Evolutionary conservation across 108 stramenopile genomes (phyloP).

Genomic region (Nitzschia sp.): DNA sequence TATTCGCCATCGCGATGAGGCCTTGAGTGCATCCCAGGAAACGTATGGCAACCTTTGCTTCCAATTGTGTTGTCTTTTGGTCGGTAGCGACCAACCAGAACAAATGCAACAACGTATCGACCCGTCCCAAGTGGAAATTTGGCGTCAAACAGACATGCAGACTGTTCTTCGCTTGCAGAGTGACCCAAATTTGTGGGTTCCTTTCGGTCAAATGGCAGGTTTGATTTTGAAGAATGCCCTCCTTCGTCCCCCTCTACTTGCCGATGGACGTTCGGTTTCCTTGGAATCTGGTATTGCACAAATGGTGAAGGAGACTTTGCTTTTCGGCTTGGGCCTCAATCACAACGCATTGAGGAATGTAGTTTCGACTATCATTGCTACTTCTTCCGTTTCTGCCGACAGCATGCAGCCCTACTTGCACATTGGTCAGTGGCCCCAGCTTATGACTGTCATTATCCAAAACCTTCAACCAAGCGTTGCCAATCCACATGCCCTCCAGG

Average conservation of each 20-base stretch:
- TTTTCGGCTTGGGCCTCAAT: constrained; percentile 35
- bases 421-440: constrained; percentile 42
- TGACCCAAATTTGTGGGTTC: constrained; percentile 54
- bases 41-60: constrained; percentile 61
- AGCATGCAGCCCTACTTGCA: constrained; percentile 46
- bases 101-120: constrained; percentile 30
- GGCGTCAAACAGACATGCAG: constrained; percentile 46
- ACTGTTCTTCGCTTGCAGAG: constrained; percentile 37
- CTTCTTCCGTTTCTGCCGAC: constrained; percentile 41
- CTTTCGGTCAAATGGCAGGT: constrained; percentile 88
- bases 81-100: constrained; percentile 43
- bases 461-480: constrained; percentile 23
- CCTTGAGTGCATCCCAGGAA: constrained; percentile 52
- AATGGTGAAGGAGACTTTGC: constrained; percentile 44
- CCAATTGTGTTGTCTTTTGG: constrained; percentile 46
- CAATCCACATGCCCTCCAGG: constrained; percentile 31
- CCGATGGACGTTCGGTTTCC: constrained; percentile 8
- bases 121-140: constrained; percentile 46
- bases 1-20: constrained; percentile 71
- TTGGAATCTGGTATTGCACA: constrained; percentile 19
- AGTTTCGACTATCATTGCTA: constrained; percentile 51
- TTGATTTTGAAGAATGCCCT: constrained; percentile 85
- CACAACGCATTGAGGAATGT: constrained; percentile 47
- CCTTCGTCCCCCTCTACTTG: constrained; percentile 53
- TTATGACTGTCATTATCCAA: constrained; percentile 44